A percentile compares a stretch with the other conserved stretches of the same genome.
Evolutionary conservation across 805 yeast species (phyloP).

Genomic region (Lipomyces mesembrius): DNA sequence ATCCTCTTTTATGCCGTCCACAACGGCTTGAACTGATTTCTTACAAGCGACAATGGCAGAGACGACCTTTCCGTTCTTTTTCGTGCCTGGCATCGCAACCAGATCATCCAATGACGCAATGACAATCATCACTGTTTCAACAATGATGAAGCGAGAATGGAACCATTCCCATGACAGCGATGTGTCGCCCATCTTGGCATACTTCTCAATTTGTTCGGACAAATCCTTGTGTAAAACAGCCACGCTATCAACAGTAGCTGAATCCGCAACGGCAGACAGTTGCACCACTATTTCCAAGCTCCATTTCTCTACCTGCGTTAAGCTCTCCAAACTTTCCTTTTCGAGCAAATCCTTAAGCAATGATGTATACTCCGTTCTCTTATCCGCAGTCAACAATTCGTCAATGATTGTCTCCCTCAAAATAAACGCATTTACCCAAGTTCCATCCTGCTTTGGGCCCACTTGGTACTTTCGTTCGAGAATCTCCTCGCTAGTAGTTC

Average conservation of each 20-base stretch:
- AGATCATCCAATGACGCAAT: slow-evolving; percentile 13
- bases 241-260: not conserved
- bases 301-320: slow-evolving; percentile 51
- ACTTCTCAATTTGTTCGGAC: slow-evolving; percentile 4
- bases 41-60: slow-evolving; percentile 11
- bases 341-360: slow-evolving; percentile 27
- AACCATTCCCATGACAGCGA: slow-evolving; percentile 27
- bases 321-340: slow-evolving; percentile 14
- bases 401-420: slow-evolving; percentile 51
- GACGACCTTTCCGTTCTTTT: slow-evolving; percentile 7
- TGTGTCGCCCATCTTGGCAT: not conserved
- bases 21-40: slow-evolving; percentile 6
- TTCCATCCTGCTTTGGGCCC: slow-evolving; percentile 42
- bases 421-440: slow-evolving; percentile 48
- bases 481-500: slow-evolving; percentile 49
- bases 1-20: slow-evolving; percentile 27
- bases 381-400: slow-evolving; percentile 40
- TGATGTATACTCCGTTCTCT: slow-evolving; percentile 40
- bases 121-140: slow-evolving; percentile 29
- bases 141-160: slow-evolving; percentile 22
- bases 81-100: slow-evolving; percentile 9
- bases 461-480: slow-evolving; percentile 38
- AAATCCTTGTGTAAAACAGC: slow-evolving; percentile 13
- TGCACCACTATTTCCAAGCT: slow-evolving; percentile 37
- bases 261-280: slow-evolving; percentile 30